These are phyloP conservation scores for Aspergillus novoparasiticus DNA, from an alignment of 2,329 filamentous ascomycete species.

Conservation along the genomic window DNA sequence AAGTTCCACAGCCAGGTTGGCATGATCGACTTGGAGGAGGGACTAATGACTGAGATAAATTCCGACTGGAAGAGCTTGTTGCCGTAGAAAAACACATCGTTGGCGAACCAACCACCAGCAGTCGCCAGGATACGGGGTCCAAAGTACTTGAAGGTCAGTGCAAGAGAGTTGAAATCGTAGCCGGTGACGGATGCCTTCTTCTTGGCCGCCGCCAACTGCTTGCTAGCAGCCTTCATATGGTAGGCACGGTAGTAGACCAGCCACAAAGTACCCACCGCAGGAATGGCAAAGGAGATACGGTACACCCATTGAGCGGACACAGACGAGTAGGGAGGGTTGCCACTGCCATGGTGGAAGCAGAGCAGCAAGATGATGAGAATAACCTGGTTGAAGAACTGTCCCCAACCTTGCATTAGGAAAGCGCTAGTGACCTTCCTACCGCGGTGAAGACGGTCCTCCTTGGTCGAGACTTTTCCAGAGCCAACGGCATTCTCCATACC, in stretches of 20 bases:
- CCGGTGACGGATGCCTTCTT: constrained; percentile 85
- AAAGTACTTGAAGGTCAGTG: constrained; percentile 78
- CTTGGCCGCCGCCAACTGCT: constrained; percentile 80
- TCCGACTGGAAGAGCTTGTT: constrained; percentile 96
- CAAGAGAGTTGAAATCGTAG: constrained; percentile 84
- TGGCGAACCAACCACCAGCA: constrained; percentile 88
- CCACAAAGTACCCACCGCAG: constrained; percentile 88
- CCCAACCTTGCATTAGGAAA: constrained; percentile 98
- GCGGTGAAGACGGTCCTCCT: constrained; percentile 90
- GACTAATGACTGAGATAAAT: constrained; percentile 82
- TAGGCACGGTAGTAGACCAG: constrained; percentile 93
- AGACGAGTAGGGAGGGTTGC: constrained; percentile 74
- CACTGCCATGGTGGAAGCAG: constrained; percentile 81
- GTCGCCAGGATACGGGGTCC: constrained; percentile 85
- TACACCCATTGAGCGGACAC: constrained; percentile 86
- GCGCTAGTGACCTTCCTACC: constrained; percentile 94
- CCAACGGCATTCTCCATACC: constrained; percentile 90
- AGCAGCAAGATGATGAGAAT: constrained; percentile 82
- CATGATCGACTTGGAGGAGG: constrained; percentile 72
- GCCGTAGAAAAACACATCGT: constrained; percentile 98
- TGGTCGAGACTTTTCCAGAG: constrained; percentile 84
- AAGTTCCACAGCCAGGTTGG: constrained; percentile 90
- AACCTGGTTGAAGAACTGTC: constrained; percentile 91
- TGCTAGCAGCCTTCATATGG: constrained; percentile 88
- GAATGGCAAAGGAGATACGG: constrained; percentile 88